Evolutionary conservation across 805 yeast genomes (phyloP).

Genomic region (Starmera pachycereana): DNA sequence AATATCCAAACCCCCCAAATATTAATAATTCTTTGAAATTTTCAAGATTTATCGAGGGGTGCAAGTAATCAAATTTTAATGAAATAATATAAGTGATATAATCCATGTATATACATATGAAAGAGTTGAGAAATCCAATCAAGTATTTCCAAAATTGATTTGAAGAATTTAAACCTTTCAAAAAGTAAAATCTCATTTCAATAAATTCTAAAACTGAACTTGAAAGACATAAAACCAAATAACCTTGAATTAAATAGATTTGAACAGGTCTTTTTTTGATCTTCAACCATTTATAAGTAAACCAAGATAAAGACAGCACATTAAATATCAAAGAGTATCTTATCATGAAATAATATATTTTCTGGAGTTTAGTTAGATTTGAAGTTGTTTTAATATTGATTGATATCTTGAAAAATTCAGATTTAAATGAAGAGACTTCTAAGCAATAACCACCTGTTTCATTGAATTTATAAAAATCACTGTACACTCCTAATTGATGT

Average conservation of each 20-base stretch:
- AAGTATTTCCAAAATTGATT: too few relatives aligned
- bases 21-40: neutral
- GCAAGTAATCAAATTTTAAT: neutral
- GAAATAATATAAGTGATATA: too few relatives aligned
- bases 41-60: neutral
- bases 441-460: neutral
- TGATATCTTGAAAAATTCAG: neutral
- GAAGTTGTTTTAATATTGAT: too few relatives aligned
- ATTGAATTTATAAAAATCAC: neutral
- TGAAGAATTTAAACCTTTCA: too few relatives aligned
- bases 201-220: neutral
- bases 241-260: neutral
- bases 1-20: neutral
- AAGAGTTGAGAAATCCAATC: too few relatives aligned
- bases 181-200: neutral
- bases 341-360: neutral
- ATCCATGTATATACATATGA: too few relatives aligned
- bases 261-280: neutral
- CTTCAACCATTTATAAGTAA: neutral
- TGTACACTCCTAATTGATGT: neutral
- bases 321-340: neutral
- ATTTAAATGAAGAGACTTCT: neutral
- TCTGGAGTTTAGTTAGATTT: neutral
- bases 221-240: neutral
- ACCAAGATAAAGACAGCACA: neutral